A percentile compares a stretch with the other conserved stretches of the same genome.
Conservation (phyloP, 306 rosid genomes). For the Senna tora region DNA sequence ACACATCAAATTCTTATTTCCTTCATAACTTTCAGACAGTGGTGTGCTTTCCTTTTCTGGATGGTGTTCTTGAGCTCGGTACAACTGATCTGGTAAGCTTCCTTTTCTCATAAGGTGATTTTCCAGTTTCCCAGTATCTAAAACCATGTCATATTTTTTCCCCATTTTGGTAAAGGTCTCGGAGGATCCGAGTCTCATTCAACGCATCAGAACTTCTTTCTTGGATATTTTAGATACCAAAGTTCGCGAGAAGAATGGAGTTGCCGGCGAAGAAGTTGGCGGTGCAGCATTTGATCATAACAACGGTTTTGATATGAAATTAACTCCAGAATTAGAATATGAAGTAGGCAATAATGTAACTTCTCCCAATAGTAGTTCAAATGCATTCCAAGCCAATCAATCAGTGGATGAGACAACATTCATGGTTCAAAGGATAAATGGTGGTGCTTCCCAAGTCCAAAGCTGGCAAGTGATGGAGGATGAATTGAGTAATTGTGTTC, state of each 20-base stretch:
- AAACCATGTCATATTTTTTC: conserved; percentile 1
- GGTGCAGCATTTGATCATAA: conserved; percentile 46
- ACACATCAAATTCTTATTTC: conserved; percentile 24
- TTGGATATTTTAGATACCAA: conserved; percentile 50
- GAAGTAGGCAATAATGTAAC: conserved; percentile 48
- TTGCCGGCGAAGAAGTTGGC: conserved; percentile 38
- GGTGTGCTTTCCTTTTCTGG: conserved; percentile 77
- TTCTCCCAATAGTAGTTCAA: conserved; percentile 67
- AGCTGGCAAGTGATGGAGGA: conserved; percentile 83
- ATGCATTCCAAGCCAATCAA: conserved; percentile 51
- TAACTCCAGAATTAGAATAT: conserved; percentile 38
- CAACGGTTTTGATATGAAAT: conserved; percentile 45
- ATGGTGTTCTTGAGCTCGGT: conserved; percentile 84
- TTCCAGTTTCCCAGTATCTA: neutral
- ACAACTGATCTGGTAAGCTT: conserved; percentile 60
- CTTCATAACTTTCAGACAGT: conserved; percentile 63
- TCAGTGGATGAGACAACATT: conserved; percentile 53
- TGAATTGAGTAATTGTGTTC: conserved; percentile 64
- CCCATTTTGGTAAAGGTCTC: conserved; percentile 62
- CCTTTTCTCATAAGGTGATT: conserved; percentile 4
- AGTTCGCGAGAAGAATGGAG: conserved; percentile 37
- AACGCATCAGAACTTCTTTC: conserved; percentile 57
- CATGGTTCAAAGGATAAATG: conserved; percentile 53
- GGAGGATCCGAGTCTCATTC: conserved; percentile 70
- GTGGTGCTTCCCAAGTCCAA: conserved; percentile 66